Evolutionary conservation across 805 yeast genomes (phyloP), one percentile per base, ranked within the genome.

Genomic region (Kodamaea leandrae): DNA sequence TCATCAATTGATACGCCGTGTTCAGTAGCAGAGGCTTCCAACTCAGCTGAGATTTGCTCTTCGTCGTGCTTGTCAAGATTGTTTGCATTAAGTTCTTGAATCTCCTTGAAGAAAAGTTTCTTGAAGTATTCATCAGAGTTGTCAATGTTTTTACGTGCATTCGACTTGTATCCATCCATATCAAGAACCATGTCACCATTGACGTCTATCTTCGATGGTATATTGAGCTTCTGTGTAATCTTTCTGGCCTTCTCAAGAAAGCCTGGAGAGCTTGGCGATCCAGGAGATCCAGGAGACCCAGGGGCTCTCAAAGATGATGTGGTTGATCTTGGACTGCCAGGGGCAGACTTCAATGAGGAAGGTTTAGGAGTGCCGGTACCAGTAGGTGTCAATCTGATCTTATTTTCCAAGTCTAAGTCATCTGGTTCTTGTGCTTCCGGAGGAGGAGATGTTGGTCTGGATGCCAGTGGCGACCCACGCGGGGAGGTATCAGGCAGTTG

Each of bases 141-240:
- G 37, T 82, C 81, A 29, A 85, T 78, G 58, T 83, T 87, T 50
- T 82, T 80, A 38, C 82, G 84, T 9, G 33, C 33, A 52, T 83
- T 88, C 24, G 95, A 84, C 63, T 90, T 91, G 64, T 93, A 93
- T 13, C 99, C 99, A 52, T 89, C 95, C 82, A 91, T 87, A 64
- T 93, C 99, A 33, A 93, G 66, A 30, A 89, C 77, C 51, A 93
- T 72, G 56, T 89, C 96, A 9, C 99, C 99, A 53, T 87, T 86
- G 46, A 83, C 82, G 47, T 86, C 95, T 26, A 90, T 76, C 50
- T 82, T 86, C 20, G 95, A 82, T 1, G 97, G 96, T 23, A 93
- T 89, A 55, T 89, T 86, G 49, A 87, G 70, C 55, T 74, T 80
- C 49, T 77, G 75, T 19, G 91, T 78, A 17, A 87, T 66, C 30